phyloP scores from a whole-genome alignment of 1,139 yeast species.

The Groenewaldozyma auringiensis region DNA sequence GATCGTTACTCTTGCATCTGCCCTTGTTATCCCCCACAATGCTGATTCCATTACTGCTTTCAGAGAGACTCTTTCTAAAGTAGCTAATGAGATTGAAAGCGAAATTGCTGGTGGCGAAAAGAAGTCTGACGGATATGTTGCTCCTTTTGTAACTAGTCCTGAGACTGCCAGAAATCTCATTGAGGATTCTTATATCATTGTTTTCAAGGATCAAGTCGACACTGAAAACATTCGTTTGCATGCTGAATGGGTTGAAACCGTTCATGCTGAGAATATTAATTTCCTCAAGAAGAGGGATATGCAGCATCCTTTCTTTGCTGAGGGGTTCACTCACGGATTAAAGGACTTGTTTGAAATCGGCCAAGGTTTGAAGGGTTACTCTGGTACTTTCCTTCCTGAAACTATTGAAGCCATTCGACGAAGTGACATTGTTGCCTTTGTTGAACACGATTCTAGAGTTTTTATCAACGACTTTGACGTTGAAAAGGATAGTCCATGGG shows the following conservation, averaged over 20 bases:
- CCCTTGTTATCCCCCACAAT: constrained; percentile 54
- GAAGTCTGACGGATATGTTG: constrained; percentile 26
- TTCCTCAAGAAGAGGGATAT: constrained; percentile 27
- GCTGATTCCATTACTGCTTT: constrained; percentile 19
- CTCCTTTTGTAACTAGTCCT: constrained; percentile 36
- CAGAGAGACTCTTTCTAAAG: constrained; percentile 24
- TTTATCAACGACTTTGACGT: constrained; percentile 46
- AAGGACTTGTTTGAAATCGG: constrained; percentile 58
- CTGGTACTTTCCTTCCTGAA: constrained; percentile 65
- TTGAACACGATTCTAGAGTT: constrained; percentile 71
- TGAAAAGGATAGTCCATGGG: constrained; percentile 93
- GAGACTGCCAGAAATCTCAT: constrained; percentile 43
- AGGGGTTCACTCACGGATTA: constrained; percentile 45
- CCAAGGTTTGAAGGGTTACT: constrained; percentile 34
- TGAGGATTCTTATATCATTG: constrained; percentile 72
- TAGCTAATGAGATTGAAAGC: constrained; percentile 17
- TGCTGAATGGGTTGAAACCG: constrained; percentile 50
- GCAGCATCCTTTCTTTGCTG: constrained; percentile 38
- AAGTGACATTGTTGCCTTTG: constrained; percentile 64
- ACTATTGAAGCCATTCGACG: constrained; percentile 63
- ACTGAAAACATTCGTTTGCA: constrained; percentile 52
- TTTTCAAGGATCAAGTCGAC: constrained; percentile 56
- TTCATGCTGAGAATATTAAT: constrained; percentile 35
- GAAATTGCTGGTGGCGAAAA: constrained; percentile 18
- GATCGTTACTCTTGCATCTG: constrained; percentile 46